These are phyloP conservation scores for Cardamine occulta DNA, from an alignment of 345 rosid genomes.

Conservation along the genomic window DNA sequence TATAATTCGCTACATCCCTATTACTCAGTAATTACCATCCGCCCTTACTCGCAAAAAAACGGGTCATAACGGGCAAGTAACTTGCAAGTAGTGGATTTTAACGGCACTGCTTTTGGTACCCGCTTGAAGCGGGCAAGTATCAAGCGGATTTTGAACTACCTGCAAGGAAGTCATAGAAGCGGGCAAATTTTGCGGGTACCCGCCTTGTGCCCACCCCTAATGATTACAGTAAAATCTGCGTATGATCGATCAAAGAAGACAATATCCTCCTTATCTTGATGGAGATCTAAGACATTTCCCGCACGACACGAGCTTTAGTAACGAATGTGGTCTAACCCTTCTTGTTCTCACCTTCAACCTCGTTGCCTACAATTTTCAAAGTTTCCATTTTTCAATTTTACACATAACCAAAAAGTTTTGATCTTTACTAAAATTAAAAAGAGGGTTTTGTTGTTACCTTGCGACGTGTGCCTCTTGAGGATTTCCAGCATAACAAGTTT, in stretches of 20 bases:
- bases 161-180: too few species aligned
- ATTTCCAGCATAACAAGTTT: constrained; percentile 94
- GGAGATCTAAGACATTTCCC: constrained; percentile 84
- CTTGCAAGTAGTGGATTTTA: too few species aligned
- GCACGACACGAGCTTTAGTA: constrained; percentile 80
- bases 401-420: neutral
- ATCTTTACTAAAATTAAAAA: neutral
- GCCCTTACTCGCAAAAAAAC: too few species aligned
- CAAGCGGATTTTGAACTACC: too few species aligned
- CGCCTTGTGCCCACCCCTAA: too few species aligned
- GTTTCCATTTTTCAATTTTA: neutral
- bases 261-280: constrained; percentile 26
- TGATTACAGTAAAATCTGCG: constrained; percentile 36
- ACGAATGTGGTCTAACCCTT: constrained; percentile 50
- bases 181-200: too few species aligned
- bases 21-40: too few species aligned
- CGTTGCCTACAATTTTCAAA: constrained; percentile 57
- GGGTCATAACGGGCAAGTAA: too few species aligned
- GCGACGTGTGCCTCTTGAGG: constrained; percentile 67
- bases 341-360: constrained; percentile 71
- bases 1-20: too few species aligned
- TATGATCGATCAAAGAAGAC: constrained; percentile 16
- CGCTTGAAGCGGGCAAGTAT: too few species aligned
- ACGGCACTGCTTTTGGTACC: too few species aligned
- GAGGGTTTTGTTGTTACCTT: constrained; percentile 56